phyloP scores from a whole-genome alignment of 2,329 filamentous ascomycete species.

The Trichophyton benhamiae region DNA sequence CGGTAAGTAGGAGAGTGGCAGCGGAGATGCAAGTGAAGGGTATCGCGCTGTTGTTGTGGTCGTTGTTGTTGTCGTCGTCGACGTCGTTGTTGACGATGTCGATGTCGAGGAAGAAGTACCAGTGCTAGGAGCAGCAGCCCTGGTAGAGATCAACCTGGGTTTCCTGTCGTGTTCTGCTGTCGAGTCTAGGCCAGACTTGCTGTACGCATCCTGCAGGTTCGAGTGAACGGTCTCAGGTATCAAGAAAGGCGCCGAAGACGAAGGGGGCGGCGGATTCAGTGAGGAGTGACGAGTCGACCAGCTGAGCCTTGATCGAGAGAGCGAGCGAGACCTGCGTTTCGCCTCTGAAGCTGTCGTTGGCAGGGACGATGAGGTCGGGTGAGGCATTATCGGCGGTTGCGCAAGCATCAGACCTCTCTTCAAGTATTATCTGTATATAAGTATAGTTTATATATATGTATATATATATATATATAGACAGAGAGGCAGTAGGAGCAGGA shows the following conservation, averaged over 20 bases:
- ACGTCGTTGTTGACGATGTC: too few species aligned
- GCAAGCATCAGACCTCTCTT: conserved; percentile 2
- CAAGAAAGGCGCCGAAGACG: not conserved
- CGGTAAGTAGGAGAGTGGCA: conserved; percentile 23
- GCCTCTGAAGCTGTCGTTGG: conserved; percentile 1
- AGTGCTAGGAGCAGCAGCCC: not conserved
- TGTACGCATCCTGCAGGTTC: not conserved
- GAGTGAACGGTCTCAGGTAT: not conserved
- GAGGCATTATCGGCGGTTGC: conserved; percentile 1
- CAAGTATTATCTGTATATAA: not conserved
- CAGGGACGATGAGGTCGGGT: conserved; percentile 3
- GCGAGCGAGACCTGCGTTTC: conserved; percentile 5
- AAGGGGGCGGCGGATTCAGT: not conserved
- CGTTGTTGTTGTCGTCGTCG: not conserved
- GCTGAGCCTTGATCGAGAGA: conserved; percentile 1
- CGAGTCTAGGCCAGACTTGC: not conserved
- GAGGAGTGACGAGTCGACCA: not conserved
- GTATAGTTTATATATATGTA: not conserved
- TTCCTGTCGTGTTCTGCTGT: not conserved
- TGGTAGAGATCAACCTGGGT: not conserved
- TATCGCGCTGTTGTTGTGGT: not conserved
- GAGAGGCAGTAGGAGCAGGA: not conserved
- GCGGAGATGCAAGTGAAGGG: not conserved
- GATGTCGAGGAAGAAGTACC: too few species aligned
- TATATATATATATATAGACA: not conserved